A percentile compares a stretch with the other conserved stretches of the same genome.
Conservation (phyloP, 2,329 filamentous ascomycete species). For the Gremmenia infestans region DNA sequence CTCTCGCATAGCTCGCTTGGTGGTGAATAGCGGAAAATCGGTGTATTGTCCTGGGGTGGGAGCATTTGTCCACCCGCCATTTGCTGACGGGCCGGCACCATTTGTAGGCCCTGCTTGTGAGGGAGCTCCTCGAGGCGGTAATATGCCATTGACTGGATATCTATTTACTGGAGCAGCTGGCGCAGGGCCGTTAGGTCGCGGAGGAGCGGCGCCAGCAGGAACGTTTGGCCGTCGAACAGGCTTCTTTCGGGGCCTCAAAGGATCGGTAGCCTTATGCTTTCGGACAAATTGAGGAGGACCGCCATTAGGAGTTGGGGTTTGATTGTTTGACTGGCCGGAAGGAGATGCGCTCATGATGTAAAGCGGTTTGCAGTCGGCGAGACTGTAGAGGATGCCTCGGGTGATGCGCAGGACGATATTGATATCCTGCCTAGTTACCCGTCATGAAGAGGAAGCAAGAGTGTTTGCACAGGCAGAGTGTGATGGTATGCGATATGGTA, state of each 20-base stretch:
- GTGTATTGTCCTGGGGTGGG: constrained; percentile 38
- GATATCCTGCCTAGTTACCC: constrained; percentile 7
- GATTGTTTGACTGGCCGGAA: constrained; percentile 41
- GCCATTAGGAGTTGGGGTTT: constrained; percentile 43
- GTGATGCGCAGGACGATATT: background rate
- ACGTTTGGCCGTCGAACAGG: constrained; percentile 35
- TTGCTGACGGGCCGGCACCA: constrained; percentile 39
- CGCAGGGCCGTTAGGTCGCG: constrained; percentile 19
- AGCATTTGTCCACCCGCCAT: constrained; percentile 55
- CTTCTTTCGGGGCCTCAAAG: constrained; percentile 59
- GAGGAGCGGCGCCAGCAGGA: constrained; percentile 15
- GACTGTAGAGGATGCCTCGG: background rate
- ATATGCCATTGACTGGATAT: constrained; percentile 18
- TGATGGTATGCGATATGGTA: no score
- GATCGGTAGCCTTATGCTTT: constrained; percentile 51
- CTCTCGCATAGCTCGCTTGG: constrained; percentile 73
- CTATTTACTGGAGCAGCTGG: constrained; percentile 8
- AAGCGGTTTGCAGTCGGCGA: background rate
- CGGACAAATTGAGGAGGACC: constrained; percentile 41
- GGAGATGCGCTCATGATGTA: constrained; percentile 38
- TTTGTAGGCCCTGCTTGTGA: constrained; percentile 8
- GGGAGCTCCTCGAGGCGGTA: constrained; percentile 4
- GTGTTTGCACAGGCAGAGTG: background rate
- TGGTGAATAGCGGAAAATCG: constrained; percentile 72
- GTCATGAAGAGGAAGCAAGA: constrained; percentile 8